Evolutionary conservation across 768 basidiomycete species (phyloP).

Genomic region (Solioccasus polychromus): DNA sequence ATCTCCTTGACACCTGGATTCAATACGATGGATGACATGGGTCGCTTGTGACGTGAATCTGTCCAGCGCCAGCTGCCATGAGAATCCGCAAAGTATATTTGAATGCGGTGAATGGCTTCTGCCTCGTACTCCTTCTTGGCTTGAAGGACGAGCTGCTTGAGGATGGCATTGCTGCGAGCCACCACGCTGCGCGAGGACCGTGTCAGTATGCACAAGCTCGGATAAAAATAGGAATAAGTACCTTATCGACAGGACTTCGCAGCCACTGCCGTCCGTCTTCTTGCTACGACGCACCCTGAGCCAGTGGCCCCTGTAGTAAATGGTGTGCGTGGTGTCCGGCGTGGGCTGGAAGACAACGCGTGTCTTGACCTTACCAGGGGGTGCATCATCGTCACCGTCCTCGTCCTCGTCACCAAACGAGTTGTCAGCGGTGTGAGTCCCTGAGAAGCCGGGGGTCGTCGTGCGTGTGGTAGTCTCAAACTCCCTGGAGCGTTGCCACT

Average conservation of each 20-base stretch:
- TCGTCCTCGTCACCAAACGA: slow-evolving; percentile 52
- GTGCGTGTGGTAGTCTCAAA: slow-evolving; percentile 85
- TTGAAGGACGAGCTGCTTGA: slow-evolving; percentile 86
- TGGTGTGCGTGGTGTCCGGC: slow-evolving; percentile 84
- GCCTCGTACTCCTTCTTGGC: slow-evolving; percentile 90
- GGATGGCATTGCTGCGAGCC: slow-evolving; percentile 76
- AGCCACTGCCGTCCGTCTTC: slow-evolving; percentile 65
- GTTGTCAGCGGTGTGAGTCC: slow-evolving; percentile 46
- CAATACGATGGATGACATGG: slow-evolving; percentile 83
- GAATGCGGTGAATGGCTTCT: slow-evolving; percentile 81
- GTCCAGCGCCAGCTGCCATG: slow-evolving; percentile 89
- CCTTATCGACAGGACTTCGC: slow-evolving; percentile 79
- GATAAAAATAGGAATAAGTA: slow-evolving; percentile 27
- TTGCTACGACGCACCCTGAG: slow-evolving; percentile 68
- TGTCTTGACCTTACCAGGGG: slow-evolving; percentile 65
- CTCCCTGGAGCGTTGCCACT: slow-evolving; percentile 87
- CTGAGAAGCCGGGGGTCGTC: slow-evolving; percentile 55
- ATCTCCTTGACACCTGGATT: slow-evolving; percentile 90
- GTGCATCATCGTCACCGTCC: slow-evolving; percentile 45
- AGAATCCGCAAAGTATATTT: slow-evolving; percentile 87
- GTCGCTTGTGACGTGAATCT: slow-evolving; percentile 82
- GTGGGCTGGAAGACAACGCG: slow-evolving; percentile 88
- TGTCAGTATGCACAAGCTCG: slow-evolving; percentile 12
- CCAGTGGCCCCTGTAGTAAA: slow-evolving; percentile 85
- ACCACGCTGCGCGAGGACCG: slow-evolving; percentile 54